Conservation (phyloP, 208 protist species). For the Perkinsela sp. region DNA sequence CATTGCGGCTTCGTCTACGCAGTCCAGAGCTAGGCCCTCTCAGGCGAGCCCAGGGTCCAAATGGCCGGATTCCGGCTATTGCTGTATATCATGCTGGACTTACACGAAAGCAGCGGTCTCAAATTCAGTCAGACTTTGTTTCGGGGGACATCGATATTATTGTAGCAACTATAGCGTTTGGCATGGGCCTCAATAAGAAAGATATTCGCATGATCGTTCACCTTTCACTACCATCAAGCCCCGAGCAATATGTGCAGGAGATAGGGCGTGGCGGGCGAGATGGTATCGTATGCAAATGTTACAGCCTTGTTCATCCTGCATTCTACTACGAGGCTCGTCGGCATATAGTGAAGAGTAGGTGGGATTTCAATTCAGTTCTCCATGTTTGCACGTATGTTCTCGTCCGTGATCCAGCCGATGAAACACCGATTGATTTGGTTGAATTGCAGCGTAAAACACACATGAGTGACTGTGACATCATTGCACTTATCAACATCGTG, state of each 20-base stretch:
- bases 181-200: constrained; percentile 36
- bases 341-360: background rate
- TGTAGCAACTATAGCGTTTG: constrained; percentile 54
- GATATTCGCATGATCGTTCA: constrained; percentile 11
- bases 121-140: constrained; percentile 12
- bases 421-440: background rate
- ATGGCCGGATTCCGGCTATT: background rate
- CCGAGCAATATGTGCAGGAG: constrained; percentile 15
- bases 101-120: constrained; percentile 1
- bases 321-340: constrained; percentile 7
- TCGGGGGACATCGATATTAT: constrained; percentile 16
- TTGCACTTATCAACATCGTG: background rate
- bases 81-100: constrained; percentile 7
- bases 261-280: constrained; percentile 14
- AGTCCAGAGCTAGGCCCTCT: no score
- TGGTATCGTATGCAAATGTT: constrained; percentile 5
- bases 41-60: background rate
- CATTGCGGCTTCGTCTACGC: background rate
- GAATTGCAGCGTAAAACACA: background rate
- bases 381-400: background rate
- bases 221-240: constrained; percentile 7
- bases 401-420: background rate
- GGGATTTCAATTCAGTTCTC: background rate
- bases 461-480: background rate
- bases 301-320: constrained; percentile 5